Base-by-base conservation (phyloP, 768 basidiomycete species). In the Podaxis sp. region DNA sequence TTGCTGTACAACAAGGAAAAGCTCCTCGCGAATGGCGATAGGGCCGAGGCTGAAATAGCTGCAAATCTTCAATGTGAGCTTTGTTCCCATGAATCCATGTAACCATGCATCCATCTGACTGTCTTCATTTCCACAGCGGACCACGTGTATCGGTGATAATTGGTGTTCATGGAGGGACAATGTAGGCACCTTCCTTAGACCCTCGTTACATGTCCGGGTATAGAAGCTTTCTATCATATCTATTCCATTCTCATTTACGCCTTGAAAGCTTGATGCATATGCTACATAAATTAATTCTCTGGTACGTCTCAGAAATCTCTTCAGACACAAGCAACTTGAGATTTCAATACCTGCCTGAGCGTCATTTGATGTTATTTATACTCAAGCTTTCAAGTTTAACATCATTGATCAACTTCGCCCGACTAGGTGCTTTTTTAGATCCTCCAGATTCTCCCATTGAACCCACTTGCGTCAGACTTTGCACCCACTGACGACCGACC, bases 1-100 rank as follows among this genome's bases (percentile, higher is more conserved):
- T 87, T 99, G 59, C 82, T 99, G 42, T 99, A 99, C 79, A 99
- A 99, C 84, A 99, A 99, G 76, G 97, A 99, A 83, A 99, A 98
- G 76, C 84, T 99, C 59, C 84, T 99, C 36, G 88, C 94, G 26
- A 98, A 96, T 70, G 96, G 97, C 59, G 97, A 99, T 79, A 80
- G 93, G 68, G 93, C 95, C 61, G 97, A 99, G 76, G 93, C 96
- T 28, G 97, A 99, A 78, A 94, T 99, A 70, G 96, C 96, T 60
- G 96, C 97, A 52, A 98, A 99, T 76, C 77, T 95, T 66, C 82
- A 92, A 71, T 79, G 92, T 93, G 72, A 67, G 83, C 74, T 48
- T 39, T 65, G 52, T 48, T 48, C 24, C 11, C 49, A 15, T 28
- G 22, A 2, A 46, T 48, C 36, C 51, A 65, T 59, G 40, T 36